Evolutionary conservation across 768 basidiomycete species (phyloP).

Genomic region (Termitomyces sp.): DNA sequence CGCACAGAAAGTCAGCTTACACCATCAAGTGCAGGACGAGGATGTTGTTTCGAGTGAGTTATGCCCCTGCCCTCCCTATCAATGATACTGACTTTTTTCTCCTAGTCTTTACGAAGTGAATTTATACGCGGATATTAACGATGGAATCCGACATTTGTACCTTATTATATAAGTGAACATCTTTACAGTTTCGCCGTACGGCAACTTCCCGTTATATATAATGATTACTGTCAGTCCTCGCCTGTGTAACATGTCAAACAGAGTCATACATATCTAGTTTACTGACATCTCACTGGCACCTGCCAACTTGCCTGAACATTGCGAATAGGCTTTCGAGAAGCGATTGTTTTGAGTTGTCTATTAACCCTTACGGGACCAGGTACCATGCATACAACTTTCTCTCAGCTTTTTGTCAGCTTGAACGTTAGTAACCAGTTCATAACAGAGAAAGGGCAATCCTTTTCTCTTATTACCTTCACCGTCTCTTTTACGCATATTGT

Average conservation of each 20-base stretch:
- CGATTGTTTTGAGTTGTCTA: no score
- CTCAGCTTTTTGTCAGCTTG: background rate
- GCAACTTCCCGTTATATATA: no score
- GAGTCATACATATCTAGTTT: no score
- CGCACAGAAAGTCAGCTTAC: constrained; percentile 88
- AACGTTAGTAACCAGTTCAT: background rate
- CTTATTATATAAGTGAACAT: background rate
- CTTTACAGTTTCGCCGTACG: background rate
- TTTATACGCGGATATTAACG: background rate
- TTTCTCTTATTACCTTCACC: background rate
- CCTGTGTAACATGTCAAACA: no score
- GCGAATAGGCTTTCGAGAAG: no score
- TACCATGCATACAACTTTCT: background rate
- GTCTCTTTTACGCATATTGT: background rate
- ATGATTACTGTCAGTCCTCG: no score
- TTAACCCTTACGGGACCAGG: no score
- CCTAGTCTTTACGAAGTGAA: constrained; percentile 26
- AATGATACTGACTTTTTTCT: background rate
- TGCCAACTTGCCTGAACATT: no score
- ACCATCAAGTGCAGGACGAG: constrained; percentile 80
- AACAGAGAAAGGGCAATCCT: background rate
- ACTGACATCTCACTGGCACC: no score
- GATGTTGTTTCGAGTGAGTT: constrained; percentile 84
- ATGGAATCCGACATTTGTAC: background rate
- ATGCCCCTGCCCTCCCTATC: background rate